Evolutionary conservation across 176 grass and related monocot species (phyloP).

Genomic region (Ensete ventricosum): DNA sequence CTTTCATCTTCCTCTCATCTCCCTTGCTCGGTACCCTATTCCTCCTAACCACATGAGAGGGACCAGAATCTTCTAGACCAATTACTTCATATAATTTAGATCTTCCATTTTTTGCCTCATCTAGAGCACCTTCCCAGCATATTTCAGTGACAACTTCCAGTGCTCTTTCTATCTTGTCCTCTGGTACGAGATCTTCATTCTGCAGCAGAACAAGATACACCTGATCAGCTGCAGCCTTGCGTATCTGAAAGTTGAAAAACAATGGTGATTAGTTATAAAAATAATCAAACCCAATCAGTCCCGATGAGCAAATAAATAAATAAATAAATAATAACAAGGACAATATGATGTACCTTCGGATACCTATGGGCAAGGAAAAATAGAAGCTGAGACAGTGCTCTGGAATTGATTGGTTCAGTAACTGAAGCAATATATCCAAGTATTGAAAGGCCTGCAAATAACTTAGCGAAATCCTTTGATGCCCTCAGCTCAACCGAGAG

Average conservation of each 20-base stretch:
- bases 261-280: too few species aligned
- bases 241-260: conserved; percentile 36
- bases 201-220: conserved; percentile 82
- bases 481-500: conserved; percentile 56
- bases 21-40: conserved; percentile 23
- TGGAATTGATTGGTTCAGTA: conserved; percentile 31
- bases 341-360: conserved; percentile 49
- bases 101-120: conserved; percentile 50
- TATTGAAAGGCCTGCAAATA: conserved; percentile 68
- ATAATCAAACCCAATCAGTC: not conserved
- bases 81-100: conserved; percentile 41
- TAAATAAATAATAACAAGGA: not conserved
- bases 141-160: conserved; percentile 58
- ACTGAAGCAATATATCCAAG: conserved; percentile 83
- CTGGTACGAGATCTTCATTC: conserved; percentile 37
- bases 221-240: conserved; percentile 80
- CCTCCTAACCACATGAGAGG: conserved; percentile 11
- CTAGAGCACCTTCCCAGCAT: conserved; percentile 81
- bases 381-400: conserved; percentile 67
- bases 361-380: conserved; percentile 80
- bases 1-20: not conserved
- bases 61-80: conserved; percentile 31
- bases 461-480: conserved; percentile 82
- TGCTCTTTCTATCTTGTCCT: conserved; percentile 47
- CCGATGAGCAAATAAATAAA: conserved; percentile 9